These are phyloP conservation scores for Pyrus betulifolia DNA, from an alignment of 306 rosid genomes.

Conservation along the genomic window DNA sequence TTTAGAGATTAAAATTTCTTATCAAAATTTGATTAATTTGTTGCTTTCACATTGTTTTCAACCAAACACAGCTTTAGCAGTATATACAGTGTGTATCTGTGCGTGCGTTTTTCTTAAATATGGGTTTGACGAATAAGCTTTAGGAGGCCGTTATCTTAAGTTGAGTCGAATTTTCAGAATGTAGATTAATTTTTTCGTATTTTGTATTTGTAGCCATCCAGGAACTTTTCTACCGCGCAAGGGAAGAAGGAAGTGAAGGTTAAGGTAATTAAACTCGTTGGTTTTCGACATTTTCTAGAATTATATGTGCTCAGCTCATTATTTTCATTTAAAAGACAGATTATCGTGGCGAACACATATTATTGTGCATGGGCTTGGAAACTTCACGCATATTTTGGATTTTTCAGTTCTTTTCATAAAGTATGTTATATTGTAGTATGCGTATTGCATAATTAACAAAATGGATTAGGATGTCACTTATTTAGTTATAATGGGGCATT, in stretches of 20 bases:
- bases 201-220: slow-evolving; percentile 51
- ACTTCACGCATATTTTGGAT: background rate
- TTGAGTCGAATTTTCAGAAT: background rate
- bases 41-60: background rate
- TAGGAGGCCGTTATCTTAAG: background rate
- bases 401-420: too few species aligned
- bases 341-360: background rate
- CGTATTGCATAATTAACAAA: too few species aligned
- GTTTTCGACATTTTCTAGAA: background rate
- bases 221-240: slow-evolving; percentile 46
- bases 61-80: background rate
- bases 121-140: background rate
- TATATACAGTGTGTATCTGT: background rate
- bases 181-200: slow-evolving; percentile 8
- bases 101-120: background rate
- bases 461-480: background rate
- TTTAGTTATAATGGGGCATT: background rate
- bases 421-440: too few species aligned
- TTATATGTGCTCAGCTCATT: background rate
- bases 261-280: slow-evolving; percentile 44
- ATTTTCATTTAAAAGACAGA: background rate
- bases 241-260: slow-evolving; percentile 45
- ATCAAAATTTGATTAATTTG: background rate
- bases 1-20: background rate
- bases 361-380: background rate